Evolutionary conservation across 1,284 basidiomycete genomes (phyloP).

Genomic region (Malassezia nana): DNA sequence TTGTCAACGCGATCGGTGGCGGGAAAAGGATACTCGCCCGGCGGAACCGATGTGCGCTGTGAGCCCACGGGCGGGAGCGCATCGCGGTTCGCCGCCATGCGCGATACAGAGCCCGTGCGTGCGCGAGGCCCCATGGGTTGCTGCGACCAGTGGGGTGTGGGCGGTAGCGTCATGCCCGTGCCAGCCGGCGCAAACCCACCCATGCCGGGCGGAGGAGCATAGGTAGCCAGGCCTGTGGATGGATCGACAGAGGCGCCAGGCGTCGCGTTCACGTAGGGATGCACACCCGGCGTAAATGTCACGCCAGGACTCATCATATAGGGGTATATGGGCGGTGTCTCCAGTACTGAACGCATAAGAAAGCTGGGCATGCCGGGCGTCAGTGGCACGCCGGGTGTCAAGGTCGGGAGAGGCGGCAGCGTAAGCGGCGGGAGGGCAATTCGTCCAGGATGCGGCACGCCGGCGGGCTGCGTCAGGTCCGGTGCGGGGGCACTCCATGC

Average conservation of each 20-base stretch:
- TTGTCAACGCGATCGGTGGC: constrained; percentile 7
- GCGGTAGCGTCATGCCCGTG: constrained; percentile 18
- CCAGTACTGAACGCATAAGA: constrained; percentile 48
- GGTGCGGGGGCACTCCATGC: not conserved
- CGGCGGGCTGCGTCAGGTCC: not conserved
- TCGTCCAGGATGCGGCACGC: constrained; percentile 25
- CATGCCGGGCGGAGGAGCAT: not conserved
- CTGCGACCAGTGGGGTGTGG: constrained; percentile 39
- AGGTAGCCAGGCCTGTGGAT: not conserved
- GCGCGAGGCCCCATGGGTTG: constrained; percentile 8
- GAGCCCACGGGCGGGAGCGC: not conserved
- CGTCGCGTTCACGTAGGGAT: constrained; percentile 22
- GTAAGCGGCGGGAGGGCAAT: constrained; percentile 31
- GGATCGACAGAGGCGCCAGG: constrained; percentile 23
- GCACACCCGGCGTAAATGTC: constrained; percentile 2
- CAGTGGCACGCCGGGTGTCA: constrained; percentile 41
- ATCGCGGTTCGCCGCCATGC: not conserved
- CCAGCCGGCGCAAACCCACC: not conserved
- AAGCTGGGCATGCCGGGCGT: constrained; percentile 51
- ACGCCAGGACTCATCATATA: constrained; percentile 49
- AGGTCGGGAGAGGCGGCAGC: constrained; percentile 12
- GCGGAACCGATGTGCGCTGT: not conserved
- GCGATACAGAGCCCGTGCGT: constrained; percentile 9
- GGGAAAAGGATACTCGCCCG: constrained; percentile 33
- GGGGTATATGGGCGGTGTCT: constrained; percentile 49